phyloP scores from a whole-genome alignment of 805 yeast species.

The Isabelozyma rhagii region DNA sequence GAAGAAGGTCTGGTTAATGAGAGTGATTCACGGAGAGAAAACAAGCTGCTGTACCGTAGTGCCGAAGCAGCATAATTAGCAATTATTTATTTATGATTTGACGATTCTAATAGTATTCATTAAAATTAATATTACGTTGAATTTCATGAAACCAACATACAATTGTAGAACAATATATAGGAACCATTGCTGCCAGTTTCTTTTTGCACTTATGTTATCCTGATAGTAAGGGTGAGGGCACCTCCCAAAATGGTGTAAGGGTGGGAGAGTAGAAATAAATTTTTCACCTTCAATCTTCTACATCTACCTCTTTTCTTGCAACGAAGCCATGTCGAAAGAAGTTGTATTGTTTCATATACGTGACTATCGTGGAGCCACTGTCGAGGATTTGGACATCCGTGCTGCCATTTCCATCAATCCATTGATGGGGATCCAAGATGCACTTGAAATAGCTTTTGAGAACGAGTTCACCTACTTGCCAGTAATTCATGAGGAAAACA shows the following conservation, averaged over 20 bases:
- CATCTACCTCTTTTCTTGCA: not conserved
- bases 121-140: too few relatives aligned
- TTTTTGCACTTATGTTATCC: not conserved
- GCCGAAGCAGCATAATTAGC: conserved; percentile 35
- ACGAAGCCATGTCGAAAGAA: not conserved
- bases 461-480: conserved; percentile 53
- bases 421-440: conserved; percentile 43
- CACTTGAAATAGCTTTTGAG: conserved; percentile 55
- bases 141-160: too few relatives aligned
- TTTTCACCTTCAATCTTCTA: not conserved
- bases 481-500: conserved; percentile 45
- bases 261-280: not conserved
- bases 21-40: conserved; percentile 12
- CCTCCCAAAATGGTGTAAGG: too few relatives aligned
- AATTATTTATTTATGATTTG: not conserved
- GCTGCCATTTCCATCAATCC: conserved; percentile 57
- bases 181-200: not conserved
- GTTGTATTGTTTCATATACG: conserved; percentile 22
- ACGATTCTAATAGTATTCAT: not conserved
- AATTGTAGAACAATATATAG: too few relatives aligned
- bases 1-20: conserved; percentile 52
- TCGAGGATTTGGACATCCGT: conserved; percentile 56
- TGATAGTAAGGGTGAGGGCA: not conserved
- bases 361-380: conserved; percentile 50
- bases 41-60: conserved; percentile 17